phyloP scores from a whole-genome alignment of 345 rosid species.

The Corchorus capsularis region DNA sequence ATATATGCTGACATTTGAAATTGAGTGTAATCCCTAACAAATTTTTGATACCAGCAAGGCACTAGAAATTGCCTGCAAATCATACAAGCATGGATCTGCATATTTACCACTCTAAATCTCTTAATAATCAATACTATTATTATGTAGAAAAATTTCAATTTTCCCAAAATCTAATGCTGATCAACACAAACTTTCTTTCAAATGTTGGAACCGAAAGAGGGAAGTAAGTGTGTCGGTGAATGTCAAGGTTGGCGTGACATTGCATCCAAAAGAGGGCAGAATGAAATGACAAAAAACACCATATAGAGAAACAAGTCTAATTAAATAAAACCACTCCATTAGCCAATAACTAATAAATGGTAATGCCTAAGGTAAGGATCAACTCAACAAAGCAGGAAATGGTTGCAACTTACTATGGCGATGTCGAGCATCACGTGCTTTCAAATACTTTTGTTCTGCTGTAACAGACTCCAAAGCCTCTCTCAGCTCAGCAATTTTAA shows the following conservation, averaged over 20 bases:
- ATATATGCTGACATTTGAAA: no score
- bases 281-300: not conserved
- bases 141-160: no score
- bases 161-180: no score
- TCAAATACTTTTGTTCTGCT: constrained; percentile 90
- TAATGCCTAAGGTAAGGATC: constrained; percentile 4
- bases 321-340: not conserved
- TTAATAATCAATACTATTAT: no score
- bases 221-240: not conserved
- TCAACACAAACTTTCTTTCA: no score
- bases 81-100: no score
- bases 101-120: no score
- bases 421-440: constrained; percentile 91
- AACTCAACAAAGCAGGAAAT: not conserved
- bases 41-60: no score
- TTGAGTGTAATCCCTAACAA: no score
- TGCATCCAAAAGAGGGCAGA: not conserved
- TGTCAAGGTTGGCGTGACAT: not conserved
- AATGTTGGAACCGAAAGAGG: no score
- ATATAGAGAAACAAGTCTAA: not conserved
- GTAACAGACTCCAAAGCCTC: constrained; percentile 93
- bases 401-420: constrained; percentile 70
- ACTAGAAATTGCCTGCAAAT: no score
- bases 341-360: not conserved
- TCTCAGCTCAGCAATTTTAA: constrained; percentile 91